Percentiles rank a stretch among this genome's conserved stretches.
These are phyloP conservation scores for Lophiotrema nucula DNA, from an alignment of 495 filamentous ascomycete species.

Conservation along the genomic window DNA sequence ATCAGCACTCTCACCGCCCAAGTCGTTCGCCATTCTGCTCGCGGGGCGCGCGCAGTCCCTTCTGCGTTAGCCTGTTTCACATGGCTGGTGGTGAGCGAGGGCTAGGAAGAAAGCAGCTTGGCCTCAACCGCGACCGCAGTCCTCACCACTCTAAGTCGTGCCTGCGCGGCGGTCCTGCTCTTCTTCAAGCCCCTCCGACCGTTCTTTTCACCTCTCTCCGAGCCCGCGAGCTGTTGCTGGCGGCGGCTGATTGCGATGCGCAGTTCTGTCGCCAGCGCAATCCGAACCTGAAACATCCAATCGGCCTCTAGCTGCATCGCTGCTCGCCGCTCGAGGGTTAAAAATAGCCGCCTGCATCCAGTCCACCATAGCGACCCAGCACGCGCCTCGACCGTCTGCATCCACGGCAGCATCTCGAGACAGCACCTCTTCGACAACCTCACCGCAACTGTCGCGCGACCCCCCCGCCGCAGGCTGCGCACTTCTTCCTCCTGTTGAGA, in stretches of 20 bases:
- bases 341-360: slow-evolving; percentile 24
- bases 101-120: slow-evolving; percentile 20
- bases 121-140: slow-evolving; percentile 5
- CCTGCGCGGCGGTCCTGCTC: not conserved
- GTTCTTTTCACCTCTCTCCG: not conserved
- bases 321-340: slow-evolving; percentile 1
- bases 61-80: slow-evolving; percentile 22
- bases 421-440: not conserved
- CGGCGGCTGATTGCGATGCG: slow-evolving; percentile 7
- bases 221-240: not conserved
- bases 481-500: not conserved
- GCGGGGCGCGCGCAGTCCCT: not conserved
- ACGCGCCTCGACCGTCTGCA: not conserved
- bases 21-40: not conserved
- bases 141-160: not conserved
- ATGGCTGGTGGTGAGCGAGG: slow-evolving; percentile 1
- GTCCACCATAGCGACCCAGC: slow-evolving; percentile 12
- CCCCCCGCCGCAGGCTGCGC: not conserved
- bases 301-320: slow-evolving; percentile 2
- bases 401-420: not conserved
- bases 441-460: not conserved
- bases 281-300: slow-evolving; percentile 22
- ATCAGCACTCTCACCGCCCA: slow-evolving; percentile 8
- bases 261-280: slow-evolving; percentile 9
- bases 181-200: not conserved